Percentiles rank a stretch among this genome's conserved stretches.
Conservation (phyloP, 495 filamentous ascomycete species). For the Hypoxylon intermedium region DNA sequence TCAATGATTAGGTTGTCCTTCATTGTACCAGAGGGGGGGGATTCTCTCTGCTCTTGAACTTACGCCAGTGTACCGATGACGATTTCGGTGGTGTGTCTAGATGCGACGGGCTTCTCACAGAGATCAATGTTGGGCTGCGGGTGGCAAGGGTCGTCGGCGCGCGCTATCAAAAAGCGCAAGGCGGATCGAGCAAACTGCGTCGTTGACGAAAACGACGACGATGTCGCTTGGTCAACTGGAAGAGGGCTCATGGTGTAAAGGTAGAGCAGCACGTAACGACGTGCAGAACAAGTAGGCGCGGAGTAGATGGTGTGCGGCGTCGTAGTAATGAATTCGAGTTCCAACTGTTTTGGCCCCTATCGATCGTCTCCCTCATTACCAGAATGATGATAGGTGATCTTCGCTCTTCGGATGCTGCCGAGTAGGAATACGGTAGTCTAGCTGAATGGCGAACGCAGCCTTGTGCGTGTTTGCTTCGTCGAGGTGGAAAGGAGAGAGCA, state of each 20-base stretch:
- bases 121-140: constrained; percentile 40
- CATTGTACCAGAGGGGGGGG: not conserved
- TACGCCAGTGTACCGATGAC: constrained; percentile 34
- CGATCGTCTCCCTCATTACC: constrained; percentile 27
- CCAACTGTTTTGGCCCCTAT: constrained; percentile 3
- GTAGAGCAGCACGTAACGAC: not conserved
- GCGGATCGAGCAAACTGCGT: constrained; percentile 27
- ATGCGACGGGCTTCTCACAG: constrained; percentile 38
- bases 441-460: not conserved
- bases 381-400: not conserved
- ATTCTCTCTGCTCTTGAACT: not conserved
- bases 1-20: not conserved
- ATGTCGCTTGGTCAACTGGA: constrained; percentile 15
- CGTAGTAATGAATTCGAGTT: constrained; percentile 6
- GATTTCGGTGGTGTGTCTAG: constrained; percentile 22
- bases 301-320: not conserved
- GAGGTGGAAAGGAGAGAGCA: too few relatives aligned
- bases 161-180: constrained; percentile 14
- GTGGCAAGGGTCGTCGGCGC: constrained; percentile 35
- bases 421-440: not conserved
- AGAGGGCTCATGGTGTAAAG: constrained; percentile 25
- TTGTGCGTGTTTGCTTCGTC: not conserved
- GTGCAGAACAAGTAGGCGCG: not conserved
- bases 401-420: constrained; percentile 24
- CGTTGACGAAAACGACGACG: constrained; percentile 2